Evolutionary conservation across 768 basidiomycete genomes (phyloP), one percentile per base, ranked within the genome.

Genomic region (Hericium alpestre): DNA sequence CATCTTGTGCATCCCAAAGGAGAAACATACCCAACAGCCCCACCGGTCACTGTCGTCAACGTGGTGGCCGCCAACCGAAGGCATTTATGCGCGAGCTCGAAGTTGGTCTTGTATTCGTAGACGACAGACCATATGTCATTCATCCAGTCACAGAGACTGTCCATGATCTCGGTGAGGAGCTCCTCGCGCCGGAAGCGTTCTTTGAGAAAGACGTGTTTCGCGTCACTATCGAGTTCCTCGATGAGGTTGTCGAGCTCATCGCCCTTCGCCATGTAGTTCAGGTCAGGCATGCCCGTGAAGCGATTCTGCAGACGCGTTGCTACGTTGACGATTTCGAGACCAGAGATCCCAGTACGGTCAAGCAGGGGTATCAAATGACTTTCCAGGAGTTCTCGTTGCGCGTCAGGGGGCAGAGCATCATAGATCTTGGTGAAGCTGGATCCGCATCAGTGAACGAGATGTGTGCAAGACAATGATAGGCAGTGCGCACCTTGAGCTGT

Each of bases 51-150:
- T 16, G 43, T 46, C 43, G 32, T 32, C 32, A 32, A 10, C 0
- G 75, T 74, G 13, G 79, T 76, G 47, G 74, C 73, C 9, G 73
- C 70, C 57, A 78, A 82, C 23, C 83, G 60, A 2, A 87, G 74
- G 61, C 82, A 83, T 1, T 66, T 61, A 61, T 87, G 86, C 0
- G 80, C 84, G 22, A 71, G 62, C 1, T 60, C 56, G 59, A 78
- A 86, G 60, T 80, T 67, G 37, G 76, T 73, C 16, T 75, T 70
- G 60, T 82, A 76, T 59, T 87, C 84, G 60, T 79, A 86, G 9
- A 79, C 79, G 37, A 76, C 72, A 54, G 65, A 72, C 86, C 86
- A 87, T 38, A 87, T 79, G 59, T 82, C 77, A 64, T 73, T 79
- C 51, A 87, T 63, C 84, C 84, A 87, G n/a, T 64, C 63, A 0